These are phyloP conservation scores for Diplotaxis tenuifolia DNA, from an alignment of 345 rosid species.

Conservation along the genomic window DNA sequence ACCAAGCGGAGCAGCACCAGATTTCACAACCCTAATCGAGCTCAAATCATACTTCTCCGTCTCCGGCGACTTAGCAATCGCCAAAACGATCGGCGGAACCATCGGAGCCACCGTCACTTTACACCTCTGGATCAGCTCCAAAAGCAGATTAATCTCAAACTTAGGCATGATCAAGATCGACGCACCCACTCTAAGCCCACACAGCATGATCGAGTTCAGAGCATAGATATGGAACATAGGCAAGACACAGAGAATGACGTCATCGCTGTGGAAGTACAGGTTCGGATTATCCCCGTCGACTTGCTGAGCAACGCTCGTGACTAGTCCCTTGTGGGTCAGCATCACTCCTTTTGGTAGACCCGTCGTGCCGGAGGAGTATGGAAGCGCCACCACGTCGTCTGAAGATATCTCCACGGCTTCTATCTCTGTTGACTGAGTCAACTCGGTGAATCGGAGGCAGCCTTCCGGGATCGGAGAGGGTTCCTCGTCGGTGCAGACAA, in stretches of 20 bases:
- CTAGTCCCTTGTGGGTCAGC: slow-evolving; percentile 74
- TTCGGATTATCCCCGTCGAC: slow-evolving; percentile 96
- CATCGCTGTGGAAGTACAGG: slow-evolving; percentile 53
- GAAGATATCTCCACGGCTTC: slow-evolving; percentile 35
- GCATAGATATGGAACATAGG: slow-evolving; percentile 90
- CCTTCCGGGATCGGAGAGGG: slow-evolving; percentile 37
- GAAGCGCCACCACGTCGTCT: slow-evolving; percentile 78
- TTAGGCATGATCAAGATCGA: slow-evolving; percentile 71
- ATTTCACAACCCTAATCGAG: slow-evolving; percentile 58
- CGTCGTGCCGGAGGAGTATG: slow-evolving; percentile 92
- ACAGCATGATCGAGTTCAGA: slow-evolving; percentile 63
- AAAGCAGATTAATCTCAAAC: slow-evolving; percentile 51
- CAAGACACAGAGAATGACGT: slow-evolving; percentile 67
- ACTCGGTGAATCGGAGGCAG: slow-evolving; percentile 51
- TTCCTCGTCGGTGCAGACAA: not conserved
- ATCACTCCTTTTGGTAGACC: slow-evolving; percentile 94
- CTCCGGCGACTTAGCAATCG: slow-evolving; percentile 55
- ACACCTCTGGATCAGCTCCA: slow-evolving; percentile 58
- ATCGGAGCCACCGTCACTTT: slow-evolving; percentile 70
- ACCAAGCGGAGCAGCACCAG: slow-evolving; percentile 85
- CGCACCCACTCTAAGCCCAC: slow-evolving; percentile 67
- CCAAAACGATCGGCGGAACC: slow-evolving; percentile 81
- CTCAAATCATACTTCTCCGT: slow-evolving; percentile 63
- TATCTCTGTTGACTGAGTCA: slow-evolving; percentile 44
- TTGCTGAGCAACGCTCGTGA: slow-evolving; percentile 88